Percentiles rank a stretch among this genome's conserved stretches.
These are phyloP conservation scores for Hypoxylon sp. DNA, from an alignment of 2,329 filamentous ascomycete species.

Conservation along the genomic window DNA sequence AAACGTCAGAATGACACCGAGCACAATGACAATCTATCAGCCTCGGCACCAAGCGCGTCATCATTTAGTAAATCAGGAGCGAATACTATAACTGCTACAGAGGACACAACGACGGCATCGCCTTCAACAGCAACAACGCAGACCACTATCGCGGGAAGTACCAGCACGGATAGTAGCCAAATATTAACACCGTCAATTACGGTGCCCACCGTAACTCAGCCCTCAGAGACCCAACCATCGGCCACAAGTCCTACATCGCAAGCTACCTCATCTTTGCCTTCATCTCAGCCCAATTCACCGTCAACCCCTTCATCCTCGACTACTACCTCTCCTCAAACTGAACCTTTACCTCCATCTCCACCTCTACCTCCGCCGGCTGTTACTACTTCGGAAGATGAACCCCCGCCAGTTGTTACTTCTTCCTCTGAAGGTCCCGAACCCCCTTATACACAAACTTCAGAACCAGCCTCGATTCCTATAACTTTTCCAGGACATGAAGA, in stretches of 20 bases:
- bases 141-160: background rate
- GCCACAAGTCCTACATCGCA: background rate
- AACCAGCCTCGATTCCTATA: background rate
- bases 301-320: background rate
- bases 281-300: background rate
- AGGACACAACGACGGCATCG: background rate
- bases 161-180: slow-evolving; percentile 1
- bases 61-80: slow-evolving; percentile 11
- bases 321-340: slow-evolving; percentile 2
- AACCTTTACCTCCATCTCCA: slow-evolving; percentile 8
- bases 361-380: slow-evolving; percentile 16
- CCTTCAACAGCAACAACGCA: slow-evolving; percentile 9
- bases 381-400: slow-evolving; percentile 1
- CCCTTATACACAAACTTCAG: background rate
- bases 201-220: background rate
- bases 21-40: background rate
- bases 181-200: slow-evolving; percentile 3
- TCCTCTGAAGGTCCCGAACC: background rate
- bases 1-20: slow-evolving; percentile 36
- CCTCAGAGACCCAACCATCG: slow-evolving; percentile 2
- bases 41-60: slow-evolving; percentile 1
- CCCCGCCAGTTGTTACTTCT: slow-evolving; percentile 14
- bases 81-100: slow-evolving; percentile 3
- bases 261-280: background rate
- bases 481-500: slow-evolving; percentile 7